phyloP scores from a whole-genome alignment of 257 asterid genomes.

The Scutellaria barbata region DNA sequence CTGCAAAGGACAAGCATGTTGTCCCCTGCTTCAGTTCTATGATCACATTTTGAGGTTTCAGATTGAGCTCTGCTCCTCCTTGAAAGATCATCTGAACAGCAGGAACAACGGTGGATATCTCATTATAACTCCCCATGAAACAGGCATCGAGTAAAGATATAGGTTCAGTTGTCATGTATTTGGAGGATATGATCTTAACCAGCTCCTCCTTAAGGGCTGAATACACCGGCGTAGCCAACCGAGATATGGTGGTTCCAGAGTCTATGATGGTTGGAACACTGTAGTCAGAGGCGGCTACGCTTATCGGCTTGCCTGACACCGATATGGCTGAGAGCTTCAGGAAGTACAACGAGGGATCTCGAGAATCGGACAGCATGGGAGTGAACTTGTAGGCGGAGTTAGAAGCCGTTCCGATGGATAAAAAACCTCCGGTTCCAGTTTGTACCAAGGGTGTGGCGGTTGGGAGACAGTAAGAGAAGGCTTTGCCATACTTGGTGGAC shows the following conservation, averaged over 20 bases:
- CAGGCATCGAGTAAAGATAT: slow-evolving; percentile 57
- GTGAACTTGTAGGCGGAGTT: slow-evolving; percentile 47
- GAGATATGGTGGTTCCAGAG: slow-evolving; percentile 59
- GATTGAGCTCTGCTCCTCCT: slow-evolving; percentile 52
- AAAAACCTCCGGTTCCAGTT: slow-evolving; percentile 53
- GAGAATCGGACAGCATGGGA: slow-evolving; percentile 53
- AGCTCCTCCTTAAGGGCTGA: slow-evolving; percentile 43
- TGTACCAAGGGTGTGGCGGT: slow-evolving; percentile 42
- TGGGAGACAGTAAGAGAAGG: slow-evolving; percentile 61
- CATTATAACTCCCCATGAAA: slow-evolving; percentile 42
- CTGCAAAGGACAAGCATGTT: slow-evolving; percentile 57
- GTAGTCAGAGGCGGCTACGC: slow-evolving; percentile 41
- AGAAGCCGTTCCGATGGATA: slow-evolving; percentile 48
- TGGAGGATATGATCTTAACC: slow-evolving; percentile 46
- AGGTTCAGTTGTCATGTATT: slow-evolving; percentile 33
- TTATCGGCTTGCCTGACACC: slow-evolving; percentile 42
- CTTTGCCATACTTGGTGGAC: slow-evolving; percentile 48
- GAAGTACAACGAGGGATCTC: slow-evolving; percentile 50
- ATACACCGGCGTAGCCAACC: slow-evolving; percentile 47
- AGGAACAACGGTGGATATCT: slow-evolving; percentile 44
- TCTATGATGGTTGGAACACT: slow-evolving; percentile 55
- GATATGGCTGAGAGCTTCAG: slow-evolving; percentile 41
- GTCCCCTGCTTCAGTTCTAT: slow-evolving; percentile 59
- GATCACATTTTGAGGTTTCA: slow-evolving; percentile 43
- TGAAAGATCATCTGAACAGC: slow-evolving; percentile 42